Evolutionary conservation across 805 yeast species (phyloP).

Genomic region (Teunomyces tritomae): DNA sequence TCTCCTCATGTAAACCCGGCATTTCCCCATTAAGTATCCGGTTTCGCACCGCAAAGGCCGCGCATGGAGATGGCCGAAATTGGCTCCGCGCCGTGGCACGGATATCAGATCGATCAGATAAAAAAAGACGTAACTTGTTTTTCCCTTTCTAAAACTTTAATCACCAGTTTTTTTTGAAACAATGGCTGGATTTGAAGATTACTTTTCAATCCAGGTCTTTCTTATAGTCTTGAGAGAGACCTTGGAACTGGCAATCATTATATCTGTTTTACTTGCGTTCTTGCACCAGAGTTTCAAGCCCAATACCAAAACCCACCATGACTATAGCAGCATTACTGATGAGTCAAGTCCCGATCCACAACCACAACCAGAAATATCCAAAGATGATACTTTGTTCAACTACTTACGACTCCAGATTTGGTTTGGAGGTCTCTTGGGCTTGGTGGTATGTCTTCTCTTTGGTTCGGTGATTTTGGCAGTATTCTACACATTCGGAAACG

Average conservation of each 20-base stretch:
- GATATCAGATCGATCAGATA: constrained; percentile 5
- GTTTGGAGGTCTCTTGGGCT: constrained; percentile 43
- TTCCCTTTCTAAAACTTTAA: no score
- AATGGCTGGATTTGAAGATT: constrained; percentile 8
- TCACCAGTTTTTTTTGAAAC: no score
- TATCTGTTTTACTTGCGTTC: constrained; percentile 70
- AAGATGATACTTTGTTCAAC: constrained; percentile 4
- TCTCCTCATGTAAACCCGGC: neutral
- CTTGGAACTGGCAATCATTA: constrained; percentile 70
- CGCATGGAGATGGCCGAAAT: neutral
- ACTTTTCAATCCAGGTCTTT: constrained; percentile 69
- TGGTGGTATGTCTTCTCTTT: constrained; percentile 36
- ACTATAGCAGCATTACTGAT: neutral
- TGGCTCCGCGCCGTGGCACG: neutral
- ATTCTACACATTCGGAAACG: constrained; percentile 42
- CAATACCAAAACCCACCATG: constrained; percentile 17
- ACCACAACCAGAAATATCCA: neutral
- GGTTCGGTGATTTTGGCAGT: constrained; percentile 39
- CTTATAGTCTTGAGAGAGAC: constrained; percentile 74
- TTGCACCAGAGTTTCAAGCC: constrained; percentile 53
- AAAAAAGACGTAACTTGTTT: no score
- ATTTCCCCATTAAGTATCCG: neutral
- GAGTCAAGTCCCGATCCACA: neutral
- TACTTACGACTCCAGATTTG: constrained; percentile 40
- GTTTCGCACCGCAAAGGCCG: neutral